These are phyloP conservation scores for Aspergillus aculeatus DNA, from an alignment of 2,329 filamentous ascomycete species.

Conservation along the genomic window DNA sequence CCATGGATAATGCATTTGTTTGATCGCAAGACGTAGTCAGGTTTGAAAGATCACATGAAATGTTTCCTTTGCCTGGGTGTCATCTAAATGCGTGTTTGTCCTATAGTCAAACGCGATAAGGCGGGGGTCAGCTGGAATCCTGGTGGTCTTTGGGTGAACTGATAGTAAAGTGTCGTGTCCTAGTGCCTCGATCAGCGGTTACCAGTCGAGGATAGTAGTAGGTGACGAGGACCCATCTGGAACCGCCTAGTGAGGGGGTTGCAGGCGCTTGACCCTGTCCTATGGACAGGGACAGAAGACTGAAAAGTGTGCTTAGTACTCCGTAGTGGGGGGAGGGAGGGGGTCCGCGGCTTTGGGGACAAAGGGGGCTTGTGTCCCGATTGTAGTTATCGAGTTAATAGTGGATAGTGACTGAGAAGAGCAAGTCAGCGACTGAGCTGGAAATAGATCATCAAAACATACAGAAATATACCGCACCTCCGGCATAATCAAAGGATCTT, in stretches of 20 bases:
- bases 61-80: not conserved
- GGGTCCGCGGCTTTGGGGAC: not conserved
- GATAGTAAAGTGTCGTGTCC: not conserved
- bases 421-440: not conserved
- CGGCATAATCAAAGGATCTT: not conserved
- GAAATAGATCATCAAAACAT: not conserved
- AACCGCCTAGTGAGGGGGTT: not conserved
- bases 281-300: conserved; percentile 6
- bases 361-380: not conserved
- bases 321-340: not conserved
- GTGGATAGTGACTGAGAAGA: not conserved
- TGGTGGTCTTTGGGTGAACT: not conserved
- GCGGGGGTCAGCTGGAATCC: not conserved
- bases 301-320: too few relatives aligned
- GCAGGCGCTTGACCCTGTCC: conserved; percentile 7
- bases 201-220: not conserved
- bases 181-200: not conserved
- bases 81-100: not conserved
- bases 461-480: not conserved
- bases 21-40: not conserved
- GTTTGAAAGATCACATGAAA: conserved; percentile 4
- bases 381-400: not conserved
- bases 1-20: not conserved
- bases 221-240: not conserved
- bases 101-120: not conserved